Evolutionary conservation across 257 asterid species (phyloP).

Genomic region (Haberlea rhodopensis): DNA sequence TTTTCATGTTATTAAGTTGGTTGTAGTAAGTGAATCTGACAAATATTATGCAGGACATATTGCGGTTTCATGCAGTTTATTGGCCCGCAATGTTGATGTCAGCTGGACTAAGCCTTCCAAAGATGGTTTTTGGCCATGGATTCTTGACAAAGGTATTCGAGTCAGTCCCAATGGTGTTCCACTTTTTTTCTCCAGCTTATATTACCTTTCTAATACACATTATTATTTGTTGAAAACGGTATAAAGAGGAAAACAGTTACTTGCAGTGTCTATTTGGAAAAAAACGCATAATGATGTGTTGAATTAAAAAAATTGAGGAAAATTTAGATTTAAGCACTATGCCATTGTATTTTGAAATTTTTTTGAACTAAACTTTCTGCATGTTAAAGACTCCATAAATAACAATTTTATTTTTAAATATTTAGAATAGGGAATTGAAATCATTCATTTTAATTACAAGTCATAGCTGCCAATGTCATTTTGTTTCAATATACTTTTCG

Average conservation of each 20-base stretch:
- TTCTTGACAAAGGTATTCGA: constrained; percentile 87
- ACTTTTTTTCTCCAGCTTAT: constrained; percentile 5
- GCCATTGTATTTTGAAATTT: no score
- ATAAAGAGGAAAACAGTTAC: no score
- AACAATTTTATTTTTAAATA: no score
- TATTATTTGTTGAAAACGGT: constrained; percentile 4
- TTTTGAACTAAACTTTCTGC: no score
- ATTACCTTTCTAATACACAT: neutral
- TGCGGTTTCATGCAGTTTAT: constrained; percentile 97
- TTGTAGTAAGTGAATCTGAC: constrained; percentile 23
- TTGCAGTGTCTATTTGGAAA: no score
- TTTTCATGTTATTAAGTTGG: constrained; percentile 6
- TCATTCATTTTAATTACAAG: neutral
- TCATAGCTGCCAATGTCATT: neutral
- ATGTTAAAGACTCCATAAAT: no score
- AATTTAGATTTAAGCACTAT: no score
- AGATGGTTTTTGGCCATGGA: constrained; percentile 96
- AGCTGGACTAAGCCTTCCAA: constrained; percentile 83
- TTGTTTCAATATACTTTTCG: neutral
- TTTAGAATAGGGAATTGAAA: neutral
- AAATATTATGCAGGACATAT: constrained; percentile 72
- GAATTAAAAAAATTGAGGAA: no score
- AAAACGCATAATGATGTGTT: no score
- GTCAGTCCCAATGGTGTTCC: constrained; percentile 15
- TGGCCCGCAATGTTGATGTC: constrained; percentile 99